Conservation (phyloP, 768 basidiomycete species). For the Lyophyllum atratum region DNA sequence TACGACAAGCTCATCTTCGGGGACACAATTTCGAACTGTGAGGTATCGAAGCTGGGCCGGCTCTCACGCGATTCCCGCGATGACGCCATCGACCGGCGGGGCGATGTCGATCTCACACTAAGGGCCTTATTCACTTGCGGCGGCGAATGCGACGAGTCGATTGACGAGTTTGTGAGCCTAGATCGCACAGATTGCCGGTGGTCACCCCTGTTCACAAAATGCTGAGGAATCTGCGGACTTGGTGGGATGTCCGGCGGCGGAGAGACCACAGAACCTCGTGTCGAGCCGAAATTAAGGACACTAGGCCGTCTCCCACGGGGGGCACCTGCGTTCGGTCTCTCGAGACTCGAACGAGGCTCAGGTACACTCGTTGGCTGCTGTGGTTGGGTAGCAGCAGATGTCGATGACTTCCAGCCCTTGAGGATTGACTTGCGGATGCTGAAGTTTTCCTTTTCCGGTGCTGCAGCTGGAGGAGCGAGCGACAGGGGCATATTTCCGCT, state of each 20-base stretch:
- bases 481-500: conserved; percentile 15
- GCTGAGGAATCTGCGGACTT: conserved; percentile 62
- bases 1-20: conserved; percentile 54
- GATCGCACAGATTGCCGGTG: conserved; percentile 33
- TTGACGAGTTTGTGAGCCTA: conserved; percentile 34
- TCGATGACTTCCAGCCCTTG: conserved; percentile 61
- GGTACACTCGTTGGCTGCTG: conserved; percentile 1
- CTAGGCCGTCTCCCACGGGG: conserved; percentile 46
- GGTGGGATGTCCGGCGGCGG: conserved; percentile 54
- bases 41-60: conserved; percentile 59
- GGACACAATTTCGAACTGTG: conserved; percentile 69
- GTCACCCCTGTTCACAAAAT: conserved; percentile 33
- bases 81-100: conserved; percentile 41
- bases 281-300: conserved; percentile 44
- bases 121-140: conserved; percentile 23
- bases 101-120: conserved; percentile 29
- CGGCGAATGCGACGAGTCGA: conserved; percentile 32
- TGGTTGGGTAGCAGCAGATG: conserved; percentile 30
- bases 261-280: conserved; percentile 32
- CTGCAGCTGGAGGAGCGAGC: conserved; percentile 27
- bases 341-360: conserved; percentile 40
- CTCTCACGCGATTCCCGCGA: conserved; percentile 44
- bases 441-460: conserved; percentile 45
- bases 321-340: conserved; percentile 34
- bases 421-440: conserved; percentile 70